Conservation (phyloP, 352 stramenopile genomes). For the Pythium biforme region DNA sequence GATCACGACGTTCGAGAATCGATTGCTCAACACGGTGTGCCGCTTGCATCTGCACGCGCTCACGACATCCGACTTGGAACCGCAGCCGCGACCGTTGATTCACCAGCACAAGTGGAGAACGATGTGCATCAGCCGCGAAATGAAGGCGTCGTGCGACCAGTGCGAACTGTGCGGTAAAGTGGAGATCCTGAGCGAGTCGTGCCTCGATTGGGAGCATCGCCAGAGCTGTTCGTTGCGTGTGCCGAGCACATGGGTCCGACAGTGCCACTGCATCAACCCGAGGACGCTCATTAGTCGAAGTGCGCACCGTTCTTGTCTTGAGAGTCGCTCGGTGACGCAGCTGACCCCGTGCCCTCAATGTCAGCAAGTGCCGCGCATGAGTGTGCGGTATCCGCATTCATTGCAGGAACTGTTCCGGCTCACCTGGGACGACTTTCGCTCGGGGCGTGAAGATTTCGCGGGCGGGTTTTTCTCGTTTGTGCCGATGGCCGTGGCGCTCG, state of each 20-base stretch:
- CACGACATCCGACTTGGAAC: slow-evolving; percentile 2
- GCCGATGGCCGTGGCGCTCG: slow-evolving; percentile 33
- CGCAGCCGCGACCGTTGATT: not conserved
- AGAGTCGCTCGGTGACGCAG: slow-evolving; percentile 6
- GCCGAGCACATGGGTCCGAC: slow-evolving; percentile 42
- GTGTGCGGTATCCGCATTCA: slow-evolving; percentile 27
- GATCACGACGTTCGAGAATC: slow-evolving; percentile 23
- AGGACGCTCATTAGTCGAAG: slow-evolving; percentile 24
- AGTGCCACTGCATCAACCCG: slow-evolving; percentile 40
- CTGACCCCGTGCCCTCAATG: slow-evolving; percentile 21
- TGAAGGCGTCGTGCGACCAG: slow-evolving; percentile 31
- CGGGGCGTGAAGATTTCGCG: slow-evolving; percentile 33
- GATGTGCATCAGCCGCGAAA: slow-evolving; percentile 30
- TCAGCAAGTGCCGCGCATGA: slow-evolving; percentile 1
- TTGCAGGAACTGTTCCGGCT: slow-evolving; percentile 30
- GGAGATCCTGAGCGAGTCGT: slow-evolving; percentile 30
- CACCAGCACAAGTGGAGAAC: slow-evolving; percentile 28
- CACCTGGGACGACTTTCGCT: slow-evolving; percentile 37
- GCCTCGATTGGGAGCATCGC: slow-evolving; percentile 29
- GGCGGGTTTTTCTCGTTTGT: slow-evolving; percentile 47
- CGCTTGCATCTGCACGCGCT: slow-evolving; percentile 8
- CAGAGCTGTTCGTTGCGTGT: slow-evolving; percentile 30
- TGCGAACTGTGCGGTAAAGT: slow-evolving; percentile 38
- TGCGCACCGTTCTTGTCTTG: slow-evolving; percentile 40
- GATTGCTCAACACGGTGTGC: slow-evolving; percentile 19